Conservation (phyloP, 441 rosid genomes). For the Isatis lusitanica region DNA sequence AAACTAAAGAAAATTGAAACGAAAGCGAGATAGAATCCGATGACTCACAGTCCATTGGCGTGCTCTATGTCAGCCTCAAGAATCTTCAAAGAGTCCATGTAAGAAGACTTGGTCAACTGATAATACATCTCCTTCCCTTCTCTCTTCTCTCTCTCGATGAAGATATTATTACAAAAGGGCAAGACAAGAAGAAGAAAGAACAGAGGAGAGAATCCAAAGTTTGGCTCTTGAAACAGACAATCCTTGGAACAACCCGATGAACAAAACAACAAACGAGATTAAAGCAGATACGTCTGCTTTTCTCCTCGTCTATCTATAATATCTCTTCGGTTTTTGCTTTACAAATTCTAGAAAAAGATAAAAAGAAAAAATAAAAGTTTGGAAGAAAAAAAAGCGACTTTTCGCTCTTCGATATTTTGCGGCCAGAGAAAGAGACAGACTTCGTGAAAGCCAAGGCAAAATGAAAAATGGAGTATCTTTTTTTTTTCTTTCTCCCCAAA, state of each 20-base stretch:
- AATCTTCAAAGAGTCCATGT: conserved; percentile 74
- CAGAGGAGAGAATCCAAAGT: conserved; percentile 24
- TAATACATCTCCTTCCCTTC: conserved; percentile 50
- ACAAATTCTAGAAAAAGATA: not conserved
- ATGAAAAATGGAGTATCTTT: conserved; percentile 4
- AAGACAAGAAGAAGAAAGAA: not conserved
- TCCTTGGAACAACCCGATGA: conserved; percentile 2
- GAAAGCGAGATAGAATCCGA: conserved; percentile 10
- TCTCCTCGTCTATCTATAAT: conserved; percentile 15
- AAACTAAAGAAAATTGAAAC: not conserved
- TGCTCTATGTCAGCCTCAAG: conserved; percentile 87
- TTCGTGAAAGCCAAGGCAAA: conserved; percentile 14
- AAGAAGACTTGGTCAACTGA: conserved; percentile 72
- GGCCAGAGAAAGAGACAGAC: conserved; percentile 20
- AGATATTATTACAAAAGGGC: not conserved
- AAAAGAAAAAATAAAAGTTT: not conserved
- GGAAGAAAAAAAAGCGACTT: not conserved
- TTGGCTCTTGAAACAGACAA: conserved; percentile 25
- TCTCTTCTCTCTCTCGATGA: not conserved
- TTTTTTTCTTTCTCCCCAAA: not conserved
- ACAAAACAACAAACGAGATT: conserved; percentile 13
- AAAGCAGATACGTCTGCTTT: conserved; percentile 22
- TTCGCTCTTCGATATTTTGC: conserved; percentile 18
- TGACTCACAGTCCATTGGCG: conserved; percentile 85
- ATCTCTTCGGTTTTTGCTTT: conserved; percentile 22